Conservation (phyloP, 2,329 filamentous ascomycete species). For the Dendrostoma leiphaemia region DNA sequence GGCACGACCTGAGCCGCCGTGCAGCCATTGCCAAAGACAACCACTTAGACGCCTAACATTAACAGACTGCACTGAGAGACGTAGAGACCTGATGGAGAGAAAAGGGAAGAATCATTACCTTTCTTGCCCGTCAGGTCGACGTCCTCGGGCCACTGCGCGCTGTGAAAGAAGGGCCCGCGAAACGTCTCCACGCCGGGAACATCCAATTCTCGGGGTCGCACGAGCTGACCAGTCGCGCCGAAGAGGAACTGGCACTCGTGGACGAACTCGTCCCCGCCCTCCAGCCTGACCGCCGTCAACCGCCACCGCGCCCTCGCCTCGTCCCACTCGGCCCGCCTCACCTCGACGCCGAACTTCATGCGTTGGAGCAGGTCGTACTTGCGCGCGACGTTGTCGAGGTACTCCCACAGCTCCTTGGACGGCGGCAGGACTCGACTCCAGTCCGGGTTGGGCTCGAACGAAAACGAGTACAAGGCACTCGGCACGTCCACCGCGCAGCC, state of each 20-base stretch:
- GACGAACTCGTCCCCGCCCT: conserved; percentile 21
- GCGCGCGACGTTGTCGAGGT: conserved; percentile 51
- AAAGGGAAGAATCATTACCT: too few species aligned
- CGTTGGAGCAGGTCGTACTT: conserved; percentile 39
- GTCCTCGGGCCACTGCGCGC: conserved; percentile 28
- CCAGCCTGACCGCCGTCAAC: conserved; percentile 27
- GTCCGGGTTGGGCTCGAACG: conserved; percentile 57
- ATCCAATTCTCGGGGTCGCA: conserved; percentile 30
- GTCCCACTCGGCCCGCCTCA: conserved; percentile 38
- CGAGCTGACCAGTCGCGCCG: conserved; percentile 32
- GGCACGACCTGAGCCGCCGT: conserved; percentile 35
- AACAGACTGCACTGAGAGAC: too few species aligned
- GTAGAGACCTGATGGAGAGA: too few species aligned
- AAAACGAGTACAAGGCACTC: conserved; percentile 58
- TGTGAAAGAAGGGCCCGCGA: conserved; percentile 30
- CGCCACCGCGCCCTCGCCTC: conserved; percentile 34
- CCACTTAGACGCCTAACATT: too few species aligned
- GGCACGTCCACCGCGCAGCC: conserved; percentile 58
- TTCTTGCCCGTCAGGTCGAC: conserved; percentile 26
- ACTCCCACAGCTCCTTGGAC: conserved; percentile 53
- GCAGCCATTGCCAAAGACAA: conserved; percentile 35
- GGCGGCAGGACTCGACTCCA: conserved; percentile 59
- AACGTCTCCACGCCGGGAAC: conserved; percentile 30
- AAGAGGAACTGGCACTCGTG: conserved; percentile 42
- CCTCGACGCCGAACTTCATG: conserved; percentile 37